Base-by-base conservation (phyloP, 345 rosid species). In the Salix caprea region DNA sequence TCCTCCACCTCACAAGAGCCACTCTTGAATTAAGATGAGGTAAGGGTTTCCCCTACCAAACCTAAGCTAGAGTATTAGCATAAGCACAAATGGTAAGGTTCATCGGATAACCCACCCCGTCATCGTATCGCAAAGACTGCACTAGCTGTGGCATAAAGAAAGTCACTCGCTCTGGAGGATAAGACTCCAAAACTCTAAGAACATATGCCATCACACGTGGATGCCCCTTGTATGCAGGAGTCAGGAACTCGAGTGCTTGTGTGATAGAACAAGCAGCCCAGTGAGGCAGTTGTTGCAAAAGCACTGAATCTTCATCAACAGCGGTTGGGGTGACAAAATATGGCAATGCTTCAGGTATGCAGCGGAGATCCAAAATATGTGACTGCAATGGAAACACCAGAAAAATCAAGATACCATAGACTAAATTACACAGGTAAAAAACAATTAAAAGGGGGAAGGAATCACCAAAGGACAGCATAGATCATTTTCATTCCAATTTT, bases 191-290 rank as follows among this genome's bases (percentile, higher is more conserved):
- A 77, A 96, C 99, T 85, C 99, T 88, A 76, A 96, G 89, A 78
- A 96, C 97, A 88, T 94, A 96, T 65, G 99, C 98, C 99, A 96
- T 96, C 80, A 96, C 98, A 75, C 99, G 98, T 48, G 95, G 95
- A 88, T 96, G 98, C 56, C 99, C 99, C 85, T 89, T 96, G 75
- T 92, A 92, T 77, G 89, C 89, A 65, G 99, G 98, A 82, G 93
- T 84, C 78, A 96, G 95, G 80, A 96, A 96, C 85, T 91, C 98
- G 21, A 96, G 98, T 77, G 97, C 98, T 88, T 90, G 94, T 42
- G 97, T 94, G 56, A 96, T 87, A 80, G 99, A 94, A 85, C 98
- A 96, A 85, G 97, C 92, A 78, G 99, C 96, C 98, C 99, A 96
- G 85, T 96, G 99, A 15, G 99, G 99, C 78, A 96, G 84, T 86